These are phyloP conservation scores for Wickerhamiella galacta DNA, from an alignment of 805 yeast genomes.

Conservation along the genomic window DNA sequence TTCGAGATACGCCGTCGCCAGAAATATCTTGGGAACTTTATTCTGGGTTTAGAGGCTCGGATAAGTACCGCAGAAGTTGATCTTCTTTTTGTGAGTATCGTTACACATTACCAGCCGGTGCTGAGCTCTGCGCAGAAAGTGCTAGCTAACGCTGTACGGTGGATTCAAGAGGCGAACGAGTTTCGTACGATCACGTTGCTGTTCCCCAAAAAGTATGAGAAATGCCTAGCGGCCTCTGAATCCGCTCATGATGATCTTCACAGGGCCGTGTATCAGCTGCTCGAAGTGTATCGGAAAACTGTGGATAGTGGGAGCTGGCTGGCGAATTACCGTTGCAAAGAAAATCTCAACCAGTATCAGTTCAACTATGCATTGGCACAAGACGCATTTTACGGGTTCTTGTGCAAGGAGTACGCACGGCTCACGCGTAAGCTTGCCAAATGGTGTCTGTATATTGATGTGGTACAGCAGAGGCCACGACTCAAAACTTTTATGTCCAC, in stretches of 20 bases:
- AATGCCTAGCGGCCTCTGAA: conserved; percentile 1
- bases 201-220: conserved; percentile 6
- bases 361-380: conserved; percentile 6
- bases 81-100: conserved; percentile 4
- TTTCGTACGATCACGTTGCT: conserved; percentile 10
- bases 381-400: conserved; percentile 11
- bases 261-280: conserved; percentile 5
- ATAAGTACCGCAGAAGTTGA: conserved; percentile 4
- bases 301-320: background rate
- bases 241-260: conserved; percentile 4
- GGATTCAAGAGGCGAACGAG: conserved; percentile 15
- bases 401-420: conserved; percentile 8
- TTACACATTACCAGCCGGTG: conserved; percentile 7
- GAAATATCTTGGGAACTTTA: conserved; percentile 1
- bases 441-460: conserved; percentile 10
- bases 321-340: conserved; percentile 2
- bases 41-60: background rate
- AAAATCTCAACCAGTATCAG: conserved; percentile 1
- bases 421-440: conserved; percentile 9
- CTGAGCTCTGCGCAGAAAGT: conserved; percentile 9
- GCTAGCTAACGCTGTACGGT: conserved; percentile 6
- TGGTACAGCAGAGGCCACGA: conserved; percentile 8
- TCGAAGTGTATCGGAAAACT: conserved; percentile 3
- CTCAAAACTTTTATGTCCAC: conserved; percentile 7
- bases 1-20: conserved; percentile 4